phyloP scores from a whole-genome alignment of 2,329 filamentous ascomycete genomes.

The Trichophyton rubrum region DNA sequence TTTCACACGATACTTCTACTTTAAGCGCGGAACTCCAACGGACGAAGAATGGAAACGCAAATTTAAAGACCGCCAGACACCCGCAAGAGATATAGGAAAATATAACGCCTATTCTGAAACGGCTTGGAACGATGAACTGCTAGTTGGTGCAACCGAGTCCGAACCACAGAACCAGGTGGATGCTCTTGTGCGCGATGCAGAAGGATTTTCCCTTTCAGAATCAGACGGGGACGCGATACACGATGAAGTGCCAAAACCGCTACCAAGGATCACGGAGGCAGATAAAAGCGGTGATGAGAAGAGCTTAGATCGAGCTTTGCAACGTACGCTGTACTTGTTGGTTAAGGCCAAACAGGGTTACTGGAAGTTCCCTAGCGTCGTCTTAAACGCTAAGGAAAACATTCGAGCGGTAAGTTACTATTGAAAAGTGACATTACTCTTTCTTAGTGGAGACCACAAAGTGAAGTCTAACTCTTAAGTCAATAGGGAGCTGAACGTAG shows the following conservation, averaged over 20 bases:
- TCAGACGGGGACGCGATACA: constrained; percentile 30
- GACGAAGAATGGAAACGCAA: constrained; percentile 87
- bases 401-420: constrained; percentile 61
- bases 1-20: constrained; percentile 87
- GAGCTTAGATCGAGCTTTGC: constrained; percentile 67
- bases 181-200: constrained; percentile 61
- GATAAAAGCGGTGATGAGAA: constrained; percentile 61
- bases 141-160: constrained; percentile 58
- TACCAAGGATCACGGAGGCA: constrained; percentile 61
- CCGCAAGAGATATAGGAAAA: constrained; percentile 71
- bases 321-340: constrained; percentile 75
- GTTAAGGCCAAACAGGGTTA: constrained; percentile 56
- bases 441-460: not conserved
- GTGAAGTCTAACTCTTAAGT: not conserved
- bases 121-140: constrained; percentile 85
- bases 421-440: not conserved
- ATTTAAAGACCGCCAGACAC: constrained; percentile 59
- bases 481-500: constrained; percentile 67
- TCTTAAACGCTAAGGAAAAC: constrained; percentile 57
- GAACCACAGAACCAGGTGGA: constrained; percentile 54
- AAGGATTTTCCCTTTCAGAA: constrained; percentile 33
- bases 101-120: constrained; percentile 64
- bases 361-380: constrained; percentile 74
- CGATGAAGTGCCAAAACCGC: constrained; percentile 57
- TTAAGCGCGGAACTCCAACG: constrained; percentile 74